A percentile compares a stretch with the other conserved stretches of the same genome.
phyloP scores from a whole-genome alignment of 352 stramenopile species.

The Pythium myriotylum region DNA sequence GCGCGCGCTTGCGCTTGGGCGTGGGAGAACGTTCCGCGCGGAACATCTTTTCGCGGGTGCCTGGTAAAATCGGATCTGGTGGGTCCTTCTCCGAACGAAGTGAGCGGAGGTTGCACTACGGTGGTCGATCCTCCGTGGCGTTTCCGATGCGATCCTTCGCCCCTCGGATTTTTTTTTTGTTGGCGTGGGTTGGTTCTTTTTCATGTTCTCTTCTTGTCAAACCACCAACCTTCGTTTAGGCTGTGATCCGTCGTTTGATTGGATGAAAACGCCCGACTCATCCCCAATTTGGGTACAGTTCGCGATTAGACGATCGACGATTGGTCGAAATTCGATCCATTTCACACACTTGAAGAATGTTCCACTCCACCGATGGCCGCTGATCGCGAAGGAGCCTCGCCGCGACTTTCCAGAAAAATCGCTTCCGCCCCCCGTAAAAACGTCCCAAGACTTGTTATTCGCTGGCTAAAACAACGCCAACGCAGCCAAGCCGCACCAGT shows the following conservation, averaged over 20 bases:
- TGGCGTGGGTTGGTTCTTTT: conserved; percentile 2
- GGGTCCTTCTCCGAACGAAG: no score
- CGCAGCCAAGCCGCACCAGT: neutral
- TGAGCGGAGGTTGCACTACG: no score
- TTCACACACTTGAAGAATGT: conserved; percentile 21
- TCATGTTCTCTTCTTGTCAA: conserved; percentile 3
- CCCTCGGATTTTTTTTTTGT: conserved; percentile 8
- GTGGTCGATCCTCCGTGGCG: neutral
- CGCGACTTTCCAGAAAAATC: no score
- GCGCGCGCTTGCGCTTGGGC: conserved; percentile 20
- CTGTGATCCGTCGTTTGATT: neutral
- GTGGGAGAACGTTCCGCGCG: neutral
- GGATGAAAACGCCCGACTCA: neutral
- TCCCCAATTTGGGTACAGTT: conserved; percentile 1
- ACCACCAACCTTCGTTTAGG: conserved; percentile 2
- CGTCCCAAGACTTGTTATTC: no score
- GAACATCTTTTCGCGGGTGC: neutral
- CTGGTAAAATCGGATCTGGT: no score
- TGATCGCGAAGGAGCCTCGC: neutral
- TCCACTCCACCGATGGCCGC: neutral
- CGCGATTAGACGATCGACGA: neutral
- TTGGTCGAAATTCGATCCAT: conserved; percentile 4
- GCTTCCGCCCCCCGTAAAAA: neutral
- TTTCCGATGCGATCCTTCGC: conserved; percentile 1
- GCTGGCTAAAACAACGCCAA: no score